Percentiles rank a stretch among this genome's conserved stretches.
Evolutionary conservation across 176 grass and related monocot species (phyloP).

Genomic region (Avena insularis): DNA sequence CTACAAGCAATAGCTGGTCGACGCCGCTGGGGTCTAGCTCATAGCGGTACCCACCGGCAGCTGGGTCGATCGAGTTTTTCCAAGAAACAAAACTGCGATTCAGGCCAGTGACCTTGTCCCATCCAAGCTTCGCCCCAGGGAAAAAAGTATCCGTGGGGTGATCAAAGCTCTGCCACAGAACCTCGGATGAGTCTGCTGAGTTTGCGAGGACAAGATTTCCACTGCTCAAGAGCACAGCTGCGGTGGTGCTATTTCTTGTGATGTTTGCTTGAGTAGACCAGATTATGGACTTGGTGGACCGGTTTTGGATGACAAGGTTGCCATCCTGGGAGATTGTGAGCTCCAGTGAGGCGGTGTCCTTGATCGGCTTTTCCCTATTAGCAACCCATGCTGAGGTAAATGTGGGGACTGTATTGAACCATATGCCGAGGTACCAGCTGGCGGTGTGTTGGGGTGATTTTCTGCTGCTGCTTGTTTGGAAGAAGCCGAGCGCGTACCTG

Average conservation of each 20-base stretch:
- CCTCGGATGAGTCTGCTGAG: background rate
- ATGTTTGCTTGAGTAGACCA: slow-evolving; percentile 52
- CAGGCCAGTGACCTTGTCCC: background rate
- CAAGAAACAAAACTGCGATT: slow-evolving; percentile 26
- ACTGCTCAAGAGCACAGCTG: slow-evolving; percentile 31
- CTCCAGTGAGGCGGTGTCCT: background rate
- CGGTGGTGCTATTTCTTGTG: background rate
- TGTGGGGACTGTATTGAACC: background rate
- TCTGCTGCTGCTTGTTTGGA: background rate
- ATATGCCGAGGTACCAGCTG: slow-evolving; percentile 27
- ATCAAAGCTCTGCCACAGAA: slow-evolving; percentile 21
- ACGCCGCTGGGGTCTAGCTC: slow-evolving; percentile 9
- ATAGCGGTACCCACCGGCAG: slow-evolving; percentile 37
- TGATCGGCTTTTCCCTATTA: slow-evolving; percentile 9
- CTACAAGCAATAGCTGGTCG: background rate
- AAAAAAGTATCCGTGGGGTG: slow-evolving; percentile 6
- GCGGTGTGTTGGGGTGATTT: background rate
- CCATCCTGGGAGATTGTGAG: slow-evolving; percentile 18
- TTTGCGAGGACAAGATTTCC: slow-evolving; percentile 54
- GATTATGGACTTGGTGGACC: background rate
- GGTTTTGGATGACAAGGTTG: slow-evolving; percentile 52
- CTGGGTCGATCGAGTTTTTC: slow-evolving; percentile 43
- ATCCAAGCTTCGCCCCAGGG: background rate
- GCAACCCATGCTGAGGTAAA: slow-evolving; percentile 1
- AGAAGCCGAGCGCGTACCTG: slow-evolving; percentile 26